A percentile compares a stretch with the other conserved stretches of the same genome.
These are phyloP conservation scores for Cladosporium sp. DNA, from an alignment of 2,329 filamentous ascomycete species.

Conservation along the genomic window DNA sequence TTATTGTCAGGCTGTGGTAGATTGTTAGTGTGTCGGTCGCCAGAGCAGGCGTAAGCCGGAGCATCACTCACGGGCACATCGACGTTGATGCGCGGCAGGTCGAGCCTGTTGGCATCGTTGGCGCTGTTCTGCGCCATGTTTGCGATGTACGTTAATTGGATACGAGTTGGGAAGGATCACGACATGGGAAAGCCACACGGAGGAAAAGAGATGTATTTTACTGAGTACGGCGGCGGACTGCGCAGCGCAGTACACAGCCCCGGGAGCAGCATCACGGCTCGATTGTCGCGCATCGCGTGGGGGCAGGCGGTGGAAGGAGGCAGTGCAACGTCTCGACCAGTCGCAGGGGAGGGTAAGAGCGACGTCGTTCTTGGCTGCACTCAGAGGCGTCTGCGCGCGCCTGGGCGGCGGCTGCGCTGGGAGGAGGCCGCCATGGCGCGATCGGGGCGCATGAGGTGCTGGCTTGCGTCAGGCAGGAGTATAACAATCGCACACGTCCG, in stretches of 20 bases:
- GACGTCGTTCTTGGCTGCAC: no score
- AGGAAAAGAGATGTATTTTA: background rate
- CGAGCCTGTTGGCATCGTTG: slow-evolving; percentile 8
- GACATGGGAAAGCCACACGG: background rate
- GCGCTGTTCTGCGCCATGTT: slow-evolving; percentile 9
- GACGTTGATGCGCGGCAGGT: slow-evolving; percentile 10
- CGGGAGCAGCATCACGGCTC: no score
- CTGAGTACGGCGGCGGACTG: no score
- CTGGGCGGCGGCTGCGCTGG: no score
- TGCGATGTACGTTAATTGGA: slow-evolving; percentile 5
- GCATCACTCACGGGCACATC: slow-evolving; percentile 11
- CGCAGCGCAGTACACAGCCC: no score
- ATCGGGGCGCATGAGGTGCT: no score
- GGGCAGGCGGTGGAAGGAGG: background rate
- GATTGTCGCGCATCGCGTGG: no score
- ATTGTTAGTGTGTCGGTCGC: background rate
- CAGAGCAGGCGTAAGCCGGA: background rate
- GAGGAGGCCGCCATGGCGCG: no score
- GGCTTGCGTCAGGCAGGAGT: no score
- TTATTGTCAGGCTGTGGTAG: background rate
- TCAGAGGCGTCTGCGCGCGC: no score
- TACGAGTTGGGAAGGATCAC: slow-evolving; percentile 4
- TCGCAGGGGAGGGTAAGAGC: no score
- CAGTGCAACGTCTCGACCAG: background rate
- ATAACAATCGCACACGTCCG: no score